A percentile compares a stretch with the other conserved stretches of the same genome.
These are phyloP conservation scores for Collybiopsis luxurians DNA, from an alignment of 768 basidiomycete genomes.

Conservation along the genomic window DNA sequence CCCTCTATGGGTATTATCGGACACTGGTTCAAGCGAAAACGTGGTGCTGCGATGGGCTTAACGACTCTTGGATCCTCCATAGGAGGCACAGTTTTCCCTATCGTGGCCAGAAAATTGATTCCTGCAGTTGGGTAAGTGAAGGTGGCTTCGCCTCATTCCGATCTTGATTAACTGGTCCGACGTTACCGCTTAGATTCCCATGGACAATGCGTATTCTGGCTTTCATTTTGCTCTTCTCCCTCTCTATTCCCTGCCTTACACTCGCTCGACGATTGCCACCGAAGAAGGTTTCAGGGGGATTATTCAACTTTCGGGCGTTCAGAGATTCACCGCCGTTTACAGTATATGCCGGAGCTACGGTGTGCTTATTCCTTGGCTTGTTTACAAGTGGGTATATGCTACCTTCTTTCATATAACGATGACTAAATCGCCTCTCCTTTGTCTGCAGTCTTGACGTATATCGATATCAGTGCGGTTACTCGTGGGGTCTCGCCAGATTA, in stretches of 20 bases:
- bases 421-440: background rate
- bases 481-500: slow-evolving; percentile 46
- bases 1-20: slow-evolving; percentile 48
- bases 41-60: slow-evolving; percentile 53
- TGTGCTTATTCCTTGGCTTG: slow-evolving; percentile 55
- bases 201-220: slow-evolving; percentile 71
- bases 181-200: slow-evolving; percentile 43
- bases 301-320: slow-evolving; percentile 44
- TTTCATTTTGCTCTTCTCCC: slow-evolving; percentile 47
- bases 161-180: background rate
- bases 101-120: slow-evolving; percentile 52
- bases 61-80: slow-evolving; percentile 54
- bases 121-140: slow-evolving; percentile 48
- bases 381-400: slow-evolving; percentile 45
- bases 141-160: background rate
- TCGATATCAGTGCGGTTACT: slow-evolving; percentile 47
- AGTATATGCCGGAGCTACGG: slow-evolving; percentile 46
- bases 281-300: slow-evolving; percentile 44
- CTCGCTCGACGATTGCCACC: slow-evolving; percentile 52
- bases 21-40: slow-evolving; percentile 62
- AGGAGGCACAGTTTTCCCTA: slow-evolving; percentile 64
- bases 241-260: slow-evolving; percentile 48
- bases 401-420: background rate
- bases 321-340: slow-evolving; percentile 42
- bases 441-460: slow-evolving; percentile 50